These are phyloP conservation scores for Ulmus americana DNA, from an alignment of 331 rosid species.

Conservation along the genomic window DNA sequence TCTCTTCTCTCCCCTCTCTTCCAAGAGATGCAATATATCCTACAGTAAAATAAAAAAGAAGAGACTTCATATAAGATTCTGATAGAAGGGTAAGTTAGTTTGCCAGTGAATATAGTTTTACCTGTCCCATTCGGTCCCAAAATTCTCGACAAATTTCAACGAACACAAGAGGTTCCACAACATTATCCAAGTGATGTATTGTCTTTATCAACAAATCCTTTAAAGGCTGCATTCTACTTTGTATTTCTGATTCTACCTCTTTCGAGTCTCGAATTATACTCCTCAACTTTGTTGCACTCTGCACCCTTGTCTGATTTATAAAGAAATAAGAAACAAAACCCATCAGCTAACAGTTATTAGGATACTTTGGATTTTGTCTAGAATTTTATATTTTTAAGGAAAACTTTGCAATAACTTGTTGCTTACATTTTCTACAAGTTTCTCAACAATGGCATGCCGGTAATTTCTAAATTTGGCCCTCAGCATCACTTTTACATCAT, in stretches of 20 bases:
- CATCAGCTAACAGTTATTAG: too few species aligned
- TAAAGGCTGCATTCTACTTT: conserved; percentile 27
- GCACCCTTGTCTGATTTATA: conserved; percentile 20
- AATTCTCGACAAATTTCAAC: conserved; percentile 25
- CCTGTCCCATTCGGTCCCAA: conserved; percentile 37
- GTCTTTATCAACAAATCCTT: conserved; percentile 16
- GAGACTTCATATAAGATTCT: not conserved
- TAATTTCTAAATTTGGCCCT: conserved; percentile 32
- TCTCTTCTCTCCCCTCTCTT: conserved; percentile 17
- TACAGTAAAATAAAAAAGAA: not conserved
- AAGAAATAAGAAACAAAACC: conserved; percentile 4
- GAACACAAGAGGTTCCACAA: conserved; percentile 24
- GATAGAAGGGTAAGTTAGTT: not conserved
- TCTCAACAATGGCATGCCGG: conserved; percentile 25
- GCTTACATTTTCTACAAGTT: conserved; percentile 31
- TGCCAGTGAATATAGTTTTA: not conserved
- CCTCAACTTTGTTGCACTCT: conserved; percentile 26
- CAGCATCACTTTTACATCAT: conserved; percentile 21
- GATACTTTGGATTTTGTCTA: not conserved
- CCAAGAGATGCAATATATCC: conserved; percentile 28
- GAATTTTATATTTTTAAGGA: not conserved
- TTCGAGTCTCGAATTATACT: conserved; percentile 25
- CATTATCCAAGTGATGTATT: conserved; percentile 18
- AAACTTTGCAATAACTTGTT: not conserved
- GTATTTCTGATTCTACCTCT: conserved; percentile 19